These are phyloP conservation scores for Gossypium mustelinum DNA, from an alignment of 345 rosid genomes.

Conservation along the genomic window DNA sequence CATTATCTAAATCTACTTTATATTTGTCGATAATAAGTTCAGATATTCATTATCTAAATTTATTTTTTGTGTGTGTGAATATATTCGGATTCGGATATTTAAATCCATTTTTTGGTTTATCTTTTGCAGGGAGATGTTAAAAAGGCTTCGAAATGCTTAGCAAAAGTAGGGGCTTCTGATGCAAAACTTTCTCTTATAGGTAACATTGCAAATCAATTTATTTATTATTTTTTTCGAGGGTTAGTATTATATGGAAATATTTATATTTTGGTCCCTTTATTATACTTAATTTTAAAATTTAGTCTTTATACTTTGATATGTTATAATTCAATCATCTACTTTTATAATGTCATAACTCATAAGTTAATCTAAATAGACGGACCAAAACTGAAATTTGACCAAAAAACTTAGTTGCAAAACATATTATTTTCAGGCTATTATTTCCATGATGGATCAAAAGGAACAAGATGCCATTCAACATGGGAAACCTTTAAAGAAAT, in stretches of 20 bases:
- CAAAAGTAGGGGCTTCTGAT: slow-evolving; percentile 32
- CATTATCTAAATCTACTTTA: too few relatives aligned
- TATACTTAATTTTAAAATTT: too few relatives aligned
- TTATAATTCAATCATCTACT: background rate
- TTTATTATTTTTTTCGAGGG: too few relatives aligned
- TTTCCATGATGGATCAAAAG: slow-evolving; percentile 16
- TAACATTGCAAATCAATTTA: background rate
- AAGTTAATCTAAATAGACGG: background rate
- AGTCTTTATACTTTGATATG: background rate
- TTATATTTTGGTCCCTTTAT: background rate
- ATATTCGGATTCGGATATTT: too few relatives aligned
- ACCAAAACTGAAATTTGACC: background rate
- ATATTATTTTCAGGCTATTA: slow-evolving; percentile 32
- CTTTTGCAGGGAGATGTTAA: slow-evolving; percentile 35
- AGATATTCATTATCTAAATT: background rate
- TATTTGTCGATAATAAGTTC: too few relatives aligned
- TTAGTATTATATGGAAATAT: too few relatives aligned
- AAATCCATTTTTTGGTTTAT: too few relatives aligned
- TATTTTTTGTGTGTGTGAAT: background rate
- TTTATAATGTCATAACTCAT: background rate
- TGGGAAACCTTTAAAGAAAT: slow-evolving; percentile 37
- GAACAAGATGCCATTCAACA: slow-evolving; percentile 13
- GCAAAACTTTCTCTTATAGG: slow-evolving; percentile 55
- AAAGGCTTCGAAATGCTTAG: slow-evolving; percentile 40
- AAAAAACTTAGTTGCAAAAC: background rate